A percentile compares a stretch with the other conserved stretches of the same genome.
These are phyloP conservation scores for Talaromyces liani DNA, from an alignment of 495 filamentous ascomycete species.

Conservation along the genomic window DNA sequence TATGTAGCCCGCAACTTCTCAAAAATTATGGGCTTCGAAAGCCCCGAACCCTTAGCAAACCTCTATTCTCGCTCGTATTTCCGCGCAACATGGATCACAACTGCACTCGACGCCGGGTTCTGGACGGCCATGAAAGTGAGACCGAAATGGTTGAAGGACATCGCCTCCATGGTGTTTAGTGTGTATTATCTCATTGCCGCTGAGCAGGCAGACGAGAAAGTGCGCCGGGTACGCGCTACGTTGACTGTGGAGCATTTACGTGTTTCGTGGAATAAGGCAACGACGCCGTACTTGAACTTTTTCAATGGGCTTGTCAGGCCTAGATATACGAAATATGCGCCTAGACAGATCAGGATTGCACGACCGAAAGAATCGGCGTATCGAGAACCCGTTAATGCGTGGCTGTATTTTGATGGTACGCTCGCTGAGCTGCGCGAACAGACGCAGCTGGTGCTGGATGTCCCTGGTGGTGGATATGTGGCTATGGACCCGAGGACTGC, in stretches of 20 bases:
- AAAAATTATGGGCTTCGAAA: conserved; percentile 83
- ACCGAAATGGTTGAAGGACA: conserved; percentile 72
- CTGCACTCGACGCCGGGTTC: conserved; percentile 90
- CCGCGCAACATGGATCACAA: conserved; percentile 94
- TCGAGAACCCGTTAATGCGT: conserved; percentile 72
- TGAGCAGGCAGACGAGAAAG: conserved; percentile 93
- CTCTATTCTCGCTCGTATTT: conserved; percentile 94
- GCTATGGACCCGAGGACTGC: conserved; percentile 88
- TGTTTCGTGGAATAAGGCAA: conserved; percentile 92
- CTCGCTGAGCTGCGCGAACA: conserved; percentile 68
- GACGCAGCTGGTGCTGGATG: conserved; percentile 75
- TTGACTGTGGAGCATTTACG: conserved; percentile 88
- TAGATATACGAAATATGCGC: conserved; percentile 67
- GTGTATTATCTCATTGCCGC: conserved; percentile 87
- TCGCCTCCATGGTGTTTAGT: conserved; percentile 74
- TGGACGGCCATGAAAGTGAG: conserved; percentile 96
- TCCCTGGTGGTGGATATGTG: conserved; percentile 92
- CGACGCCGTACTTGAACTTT: conserved; percentile 69
- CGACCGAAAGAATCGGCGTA: conserved; percentile 72
- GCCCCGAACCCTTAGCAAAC: conserved; percentile 88
- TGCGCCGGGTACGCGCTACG: conserved; percentile 78
- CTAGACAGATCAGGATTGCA: conserved; percentile 75
- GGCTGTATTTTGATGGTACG: conserved; percentile 93
- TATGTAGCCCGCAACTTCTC: conserved; percentile 89
- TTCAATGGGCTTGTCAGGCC: conserved; percentile 66